Base-by-base conservation (phyloP, 306 rosid species). In the Phaseolus lunatus region DNA sequence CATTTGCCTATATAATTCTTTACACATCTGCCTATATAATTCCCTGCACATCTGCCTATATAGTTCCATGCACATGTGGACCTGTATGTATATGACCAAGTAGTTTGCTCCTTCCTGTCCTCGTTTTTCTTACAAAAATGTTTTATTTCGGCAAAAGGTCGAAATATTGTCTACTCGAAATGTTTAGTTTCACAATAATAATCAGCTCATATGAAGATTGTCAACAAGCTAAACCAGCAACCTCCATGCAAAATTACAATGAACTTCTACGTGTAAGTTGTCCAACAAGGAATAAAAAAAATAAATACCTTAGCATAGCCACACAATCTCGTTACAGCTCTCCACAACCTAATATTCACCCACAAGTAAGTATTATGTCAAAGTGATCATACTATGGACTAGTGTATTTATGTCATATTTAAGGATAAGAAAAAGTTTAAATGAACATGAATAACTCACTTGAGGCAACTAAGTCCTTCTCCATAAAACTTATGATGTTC, bases 401-500 rank as follows among this genome's bases (percentile, higher is more conserved):
- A 69, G 20, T 59, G 41, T n/a, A 68, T 73, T 62, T 10, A 31
- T 50, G 29, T 22, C 57, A 53, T 70, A 65, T 54, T 64, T 31
- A 59, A 69, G 73, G 39, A 73, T 14, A 19, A 27, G 44, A 29
- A 59, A 26, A 69, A 33, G 62, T 22, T 49, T 44, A 68, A 61
- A 65, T 63, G 70, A 77, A 19, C 44, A 65, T 63, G 35, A 77
- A 70, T 64, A 72, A 80, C 96, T 88, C 81, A 96, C 99, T 96
- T 96, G 27, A 96, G 99, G 88, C 96, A 96, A 81, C 92, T 96
- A 74, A 96, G 86, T 58, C 89, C 83, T 89, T 91, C 99, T 75
- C 99, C 99, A 75, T 96, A 96, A 83, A 96, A 96, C 88, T 96
- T 96, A 6, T 93, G 99, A 71, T 94, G 96, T 80, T 96, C 92